Evolutionary conservation across 2,329 filamentous ascomycete genomes (phyloP).

Genomic region (Fusarium equiseti): DNA sequence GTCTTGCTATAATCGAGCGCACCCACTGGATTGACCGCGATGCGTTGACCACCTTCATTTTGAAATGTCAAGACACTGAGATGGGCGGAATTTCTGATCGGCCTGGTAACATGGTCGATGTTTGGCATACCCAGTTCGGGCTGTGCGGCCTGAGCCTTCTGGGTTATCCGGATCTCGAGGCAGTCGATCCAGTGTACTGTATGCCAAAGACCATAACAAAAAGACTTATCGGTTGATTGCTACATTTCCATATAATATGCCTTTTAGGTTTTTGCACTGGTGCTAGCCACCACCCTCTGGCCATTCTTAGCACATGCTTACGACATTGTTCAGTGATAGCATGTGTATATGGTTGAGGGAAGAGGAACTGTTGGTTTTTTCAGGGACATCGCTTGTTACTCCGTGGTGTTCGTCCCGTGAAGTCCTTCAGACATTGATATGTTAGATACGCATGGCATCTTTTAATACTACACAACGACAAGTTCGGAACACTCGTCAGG

Average conservation of each 20-base stretch:
- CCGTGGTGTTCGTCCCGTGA: slow-evolving; percentile 46
- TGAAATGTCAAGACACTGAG: slow-evolving; percentile 88
- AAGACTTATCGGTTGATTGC: slow-evolving; percentile 63
- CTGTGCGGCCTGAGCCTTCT: slow-evolving; percentile 89
- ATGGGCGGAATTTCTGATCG: slow-evolving; percentile 88
- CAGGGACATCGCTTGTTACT: slow-evolving; percentile 43
- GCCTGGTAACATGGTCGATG: slow-evolving; percentile 94
- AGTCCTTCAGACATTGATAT: slow-evolving; percentile 45
- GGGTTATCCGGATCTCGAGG: slow-evolving; percentile 78
- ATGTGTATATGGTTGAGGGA: slow-evolving; percentile 79
- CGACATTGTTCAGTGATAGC: slow-evolving; percentile 61
- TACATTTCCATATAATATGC: not conserved
- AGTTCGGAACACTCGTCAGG: not conserved
- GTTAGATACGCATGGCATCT: not conserved
- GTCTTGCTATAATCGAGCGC: slow-evolving; percentile 86
- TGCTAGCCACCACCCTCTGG: slow-evolving; percentile 62
- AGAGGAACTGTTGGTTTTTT: slow-evolving; percentile 57
- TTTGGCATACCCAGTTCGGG: slow-evolving; percentile 94
- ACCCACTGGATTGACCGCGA: slow-evolving; percentile 93
- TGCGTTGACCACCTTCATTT: slow-evolving; percentile 83
- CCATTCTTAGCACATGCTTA: slow-evolving; percentile 77
- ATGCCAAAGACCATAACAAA: slow-evolving; percentile 77
- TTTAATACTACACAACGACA: not conserved
- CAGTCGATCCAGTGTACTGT: slow-evolving; percentile 90
- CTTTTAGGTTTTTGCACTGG: not conserved